Evolutionary conservation across 1,284 basidiomycete species (phyloP), one percentile per base, ranked within the genome.

Genomic region (Ganoderma boninense): DNA sequence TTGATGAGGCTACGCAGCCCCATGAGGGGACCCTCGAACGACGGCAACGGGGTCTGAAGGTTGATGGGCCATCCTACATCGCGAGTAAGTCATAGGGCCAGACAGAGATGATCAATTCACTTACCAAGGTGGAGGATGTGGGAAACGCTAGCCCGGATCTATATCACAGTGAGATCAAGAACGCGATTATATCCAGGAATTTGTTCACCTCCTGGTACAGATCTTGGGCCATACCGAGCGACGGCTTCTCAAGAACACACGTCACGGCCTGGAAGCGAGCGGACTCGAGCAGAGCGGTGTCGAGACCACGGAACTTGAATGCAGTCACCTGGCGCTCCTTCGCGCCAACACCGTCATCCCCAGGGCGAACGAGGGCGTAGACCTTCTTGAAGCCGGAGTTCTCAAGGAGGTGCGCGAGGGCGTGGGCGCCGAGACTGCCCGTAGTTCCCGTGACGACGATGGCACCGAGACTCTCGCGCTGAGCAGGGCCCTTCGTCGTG

Each of bases 1-100:
- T 80, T 77, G 43, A 79, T 64, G 29, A 81, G 68, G 29, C 67
- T 64, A 1, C 78, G 73, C 3, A 79, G 74, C 7, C 78, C 77
- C 26, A 69, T 62, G 13, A 80, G 65, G 29, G 75, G 63, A 32
- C 73, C 26, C 56, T 57, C 32, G 20, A 57, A 57, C 32, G 56
- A 57, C 29, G 56, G 38, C 32, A 57, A n/a, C 18, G 56, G 56
- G 29, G 56, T 18, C 56, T 57, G 29, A 16, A 57, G 32, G 29
- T 57, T 57, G 56, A 57, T 35, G 26, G 29, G 56, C 56, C 56
- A 57, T 35, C 56, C 56, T 57, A 29, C 16, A 20, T 10, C 1
- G 20, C 35, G 3, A 18, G 2, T 57, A 16, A 57, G 56, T 11
- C 4, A 35, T 6, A 6, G 54, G 8, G 13, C 2, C 20, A 6